phyloP scores from a whole-genome alignment of 305 asterid species.

The Fraxinus greggii region DNA sequence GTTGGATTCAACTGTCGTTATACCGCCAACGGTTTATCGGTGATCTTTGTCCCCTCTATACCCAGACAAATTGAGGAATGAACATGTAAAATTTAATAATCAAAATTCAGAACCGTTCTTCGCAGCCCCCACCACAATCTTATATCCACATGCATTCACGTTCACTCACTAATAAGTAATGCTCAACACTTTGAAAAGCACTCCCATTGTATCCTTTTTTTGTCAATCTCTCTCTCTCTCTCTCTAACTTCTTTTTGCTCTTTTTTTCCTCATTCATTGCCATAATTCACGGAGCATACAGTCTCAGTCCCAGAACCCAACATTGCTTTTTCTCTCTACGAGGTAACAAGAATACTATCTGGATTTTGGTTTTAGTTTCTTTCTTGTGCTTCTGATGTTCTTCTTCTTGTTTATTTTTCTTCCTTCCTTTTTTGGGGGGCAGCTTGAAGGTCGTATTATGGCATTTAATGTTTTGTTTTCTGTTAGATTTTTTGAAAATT shows the following conservation, averaged over 20 bases:
- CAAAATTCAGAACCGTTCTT: not conserved
- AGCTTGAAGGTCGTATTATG: constrained; percentile 1
- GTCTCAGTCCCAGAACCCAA: constrained; percentile 25
- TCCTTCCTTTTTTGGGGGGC: not conserved
- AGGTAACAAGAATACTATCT: constrained; percentile 28
- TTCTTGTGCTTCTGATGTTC: not conserved
- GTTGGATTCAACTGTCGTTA: not conserved
- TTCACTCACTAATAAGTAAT: constrained; percentile 18
- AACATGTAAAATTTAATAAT: constrained; percentile 2
- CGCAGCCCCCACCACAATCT: constrained; percentile 41
- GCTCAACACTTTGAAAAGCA: constrained; percentile 24
- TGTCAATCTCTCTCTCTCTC: constrained; percentile 2
- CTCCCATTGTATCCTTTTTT: constrained; percentile 2
- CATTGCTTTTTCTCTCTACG: constrained; percentile 16
- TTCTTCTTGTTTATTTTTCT: not conserved
- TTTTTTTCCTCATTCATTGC: constrained; percentile 40
- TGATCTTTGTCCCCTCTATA: not conserved
- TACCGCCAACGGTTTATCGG: not conserved
- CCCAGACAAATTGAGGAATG: not conserved
- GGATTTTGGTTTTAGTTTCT: not conserved
- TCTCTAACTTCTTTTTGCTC: constrained; percentile 3
- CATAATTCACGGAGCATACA: constrained; percentile 54
- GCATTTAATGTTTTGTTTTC: not conserved
- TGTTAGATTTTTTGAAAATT: not conserved
- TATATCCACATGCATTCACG: constrained; percentile 37